These are phyloP conservation scores for Candida vartiovaarae DNA, from an alignment of 805 yeast species.

Conservation along the genomic window DNA sequence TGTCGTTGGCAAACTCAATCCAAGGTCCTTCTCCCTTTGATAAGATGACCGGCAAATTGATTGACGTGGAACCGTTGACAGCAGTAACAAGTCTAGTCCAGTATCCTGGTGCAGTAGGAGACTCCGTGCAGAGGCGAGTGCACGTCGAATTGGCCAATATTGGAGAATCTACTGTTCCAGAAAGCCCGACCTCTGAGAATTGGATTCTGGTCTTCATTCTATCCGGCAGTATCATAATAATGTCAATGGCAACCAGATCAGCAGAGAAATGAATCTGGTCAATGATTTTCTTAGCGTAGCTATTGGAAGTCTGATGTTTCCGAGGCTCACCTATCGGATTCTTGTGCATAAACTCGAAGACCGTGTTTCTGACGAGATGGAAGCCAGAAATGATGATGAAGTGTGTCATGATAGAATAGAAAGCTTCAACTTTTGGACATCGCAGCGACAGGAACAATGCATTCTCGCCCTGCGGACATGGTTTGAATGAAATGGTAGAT, in stretches of 20 bases:
- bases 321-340: constrained; percentile 17
- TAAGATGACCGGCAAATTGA: constrained; percentile 26
- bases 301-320: constrained; percentile 13
- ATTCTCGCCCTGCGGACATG: constrained; percentile 14
- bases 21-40: constrained; percentile 23
- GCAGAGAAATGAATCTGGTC: constrained; percentile 19
- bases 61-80: constrained; percentile 26
- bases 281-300: constrained; percentile 14
- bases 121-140: constrained; percentile 42
- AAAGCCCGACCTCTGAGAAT: constrained; percentile 23
- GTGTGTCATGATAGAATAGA: constrained; percentile 35
- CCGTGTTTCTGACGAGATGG: constrained; percentile 37
- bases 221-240: constrained; percentile 36
- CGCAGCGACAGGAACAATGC: constrained; percentile 22
- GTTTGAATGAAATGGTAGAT: constrained; percentile 18
- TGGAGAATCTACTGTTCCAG: constrained; percentile 17
- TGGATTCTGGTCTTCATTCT: constrained; percentile 45
- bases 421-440: constrained; percentile 23
- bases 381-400: constrained; percentile 40
- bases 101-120: constrained; percentile 37
- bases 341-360: constrained; percentile 20
- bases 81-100: constrained; percentile 45
- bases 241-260: constrained; percentile 18
- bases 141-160: constrained; percentile 25
- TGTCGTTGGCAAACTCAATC: constrained; percentile 33